Percentiles rank a stretch among this genome's conserved stretches.
Evolutionary conservation across 1,284 basidiomycete species (phyloP).

Genomic region (Takashimella tepidaria): DNA sequence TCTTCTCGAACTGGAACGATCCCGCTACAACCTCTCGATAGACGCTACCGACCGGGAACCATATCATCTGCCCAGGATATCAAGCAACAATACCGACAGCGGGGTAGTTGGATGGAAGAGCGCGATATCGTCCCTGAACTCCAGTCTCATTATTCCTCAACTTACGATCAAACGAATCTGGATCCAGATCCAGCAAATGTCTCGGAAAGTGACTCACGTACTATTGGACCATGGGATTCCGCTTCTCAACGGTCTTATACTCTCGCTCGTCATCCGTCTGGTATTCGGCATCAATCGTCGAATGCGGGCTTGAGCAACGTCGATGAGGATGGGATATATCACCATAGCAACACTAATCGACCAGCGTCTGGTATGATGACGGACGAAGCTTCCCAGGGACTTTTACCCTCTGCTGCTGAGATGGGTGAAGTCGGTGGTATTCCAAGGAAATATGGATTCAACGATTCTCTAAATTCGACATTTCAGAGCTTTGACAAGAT

Average conservation of each 20-base stretch:
- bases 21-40: conserved; percentile 5
- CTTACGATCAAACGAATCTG: neutral
- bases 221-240: conserved; percentile 40
- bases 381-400: conserved; percentile 7
- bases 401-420: neutral
- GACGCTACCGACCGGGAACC: neutral
- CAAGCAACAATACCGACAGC: neutral
- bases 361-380: conserved; percentile 21
- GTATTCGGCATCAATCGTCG: conserved; percentile 15
- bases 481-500: neutral
- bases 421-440: conserved; percentile 9
- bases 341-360: conserved; percentile 18
- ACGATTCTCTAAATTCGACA: neutral
- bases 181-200: neutral
- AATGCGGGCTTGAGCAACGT: conserved; percentile 29
- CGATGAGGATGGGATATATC: conserved; percentile 36
- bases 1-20: conserved; percentile 9
- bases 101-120: neutral
- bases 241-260: conserved; percentile 27
- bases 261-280: conserved; percentile 6
- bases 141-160: neutral
- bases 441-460: neutral
- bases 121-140: neutral
- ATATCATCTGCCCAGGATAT: neutral
- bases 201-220: conserved; percentile 4